Conservation (phyloP, 768 basidiomycete genomes). For the Coprinopsis strossmayeri region DNA sequence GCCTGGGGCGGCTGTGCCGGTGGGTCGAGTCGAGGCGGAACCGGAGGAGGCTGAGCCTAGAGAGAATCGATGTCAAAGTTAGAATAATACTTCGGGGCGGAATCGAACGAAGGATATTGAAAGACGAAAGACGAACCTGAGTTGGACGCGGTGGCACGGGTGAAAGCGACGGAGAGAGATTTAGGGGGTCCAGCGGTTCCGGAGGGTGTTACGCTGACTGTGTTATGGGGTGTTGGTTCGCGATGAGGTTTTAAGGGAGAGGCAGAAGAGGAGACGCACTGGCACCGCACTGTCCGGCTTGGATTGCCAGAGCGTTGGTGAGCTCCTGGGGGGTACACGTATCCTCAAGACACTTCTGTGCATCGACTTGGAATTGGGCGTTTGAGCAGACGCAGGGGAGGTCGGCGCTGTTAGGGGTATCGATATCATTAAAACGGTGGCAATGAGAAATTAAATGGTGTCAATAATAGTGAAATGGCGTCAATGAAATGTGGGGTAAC, state of each 20-base stretch:
- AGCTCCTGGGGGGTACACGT: not conserved
- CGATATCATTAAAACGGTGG: not conserved
- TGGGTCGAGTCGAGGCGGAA: too few relatives aligned
- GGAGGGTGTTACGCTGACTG: not conserved
- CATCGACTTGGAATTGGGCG: slow-evolving; percentile 4
- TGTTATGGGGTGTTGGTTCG: too few relatives aligned
- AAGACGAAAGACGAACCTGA: too few relatives aligned
- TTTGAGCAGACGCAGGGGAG: slow-evolving; percentile 1
- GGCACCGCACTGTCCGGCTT: not conserved
- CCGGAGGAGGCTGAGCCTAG: too few relatives aligned
- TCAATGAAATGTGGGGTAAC: not conserved
- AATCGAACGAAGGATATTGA: too few relatives aligned
- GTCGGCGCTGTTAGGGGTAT: slow-evolving; percentile 1
- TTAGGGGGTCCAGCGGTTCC: slow-evolving; percentile 4
- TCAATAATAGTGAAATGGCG: not conserved
- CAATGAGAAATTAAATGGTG: not conserved
- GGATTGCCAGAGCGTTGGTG: not conserved
- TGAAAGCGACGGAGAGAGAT: slow-evolving; percentile 4
- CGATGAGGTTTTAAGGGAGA: not conserved
- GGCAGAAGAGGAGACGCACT: not conserved
- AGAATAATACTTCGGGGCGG: too few relatives aligned
- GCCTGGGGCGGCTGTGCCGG: too few relatives aligned
- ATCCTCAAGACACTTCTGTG: not conserved
- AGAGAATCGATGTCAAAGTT: too few relatives aligned
- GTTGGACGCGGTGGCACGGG: too few relatives aligned